phyloP scores from a whole-genome alignment of 495 filamentous ascomycete species.

The Penicillium nucicola region DNA sequence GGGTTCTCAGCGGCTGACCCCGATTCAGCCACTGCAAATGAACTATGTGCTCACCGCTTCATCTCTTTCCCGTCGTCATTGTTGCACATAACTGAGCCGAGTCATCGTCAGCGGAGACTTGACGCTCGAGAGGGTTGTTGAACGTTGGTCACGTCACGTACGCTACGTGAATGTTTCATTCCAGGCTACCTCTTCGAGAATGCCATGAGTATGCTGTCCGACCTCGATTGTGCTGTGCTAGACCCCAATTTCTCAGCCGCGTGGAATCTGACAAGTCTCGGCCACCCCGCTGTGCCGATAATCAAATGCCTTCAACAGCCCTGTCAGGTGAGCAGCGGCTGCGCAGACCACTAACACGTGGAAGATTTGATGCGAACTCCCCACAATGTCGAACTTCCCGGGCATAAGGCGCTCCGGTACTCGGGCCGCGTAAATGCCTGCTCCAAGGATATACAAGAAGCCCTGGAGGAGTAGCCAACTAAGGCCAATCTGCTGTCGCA shows the following conservation, averaged over 20 bases:
- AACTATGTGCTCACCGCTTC: slow-evolving; percentile 15
- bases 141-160: slow-evolving; percentile 8
- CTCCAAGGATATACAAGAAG: slow-evolving; percentile 79
- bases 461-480: slow-evolving; percentile 80
- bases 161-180: slow-evolving; percentile 22
- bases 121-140: slow-evolving; percentile 2
- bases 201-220: slow-evolving; percentile 28
- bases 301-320: slow-evolving; percentile 57
- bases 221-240: slow-evolving; percentile 12
- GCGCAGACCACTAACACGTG: slow-evolving; percentile 63
- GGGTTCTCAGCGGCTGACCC: slow-evolving; percentile 21
- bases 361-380: slow-evolving; percentile 63
- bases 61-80: slow-evolving; percentile 14
- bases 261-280: slow-evolving; percentile 34
- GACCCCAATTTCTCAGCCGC: slow-evolving; percentile 17
- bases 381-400: slow-evolving; percentile 58
- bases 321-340: slow-evolving; percentile 54
- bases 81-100: slow-evolving; percentile 25
- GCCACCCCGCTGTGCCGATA: slow-evolving; percentile 47
- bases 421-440: slow-evolving; percentile 71
- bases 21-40: slow-evolving; percentile 1
- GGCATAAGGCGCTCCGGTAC: slow-evolving; percentile 49
- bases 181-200: slow-evolving; percentile 19
- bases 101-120: slow-evolving; percentile 23
- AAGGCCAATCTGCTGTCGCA: slow-evolving; percentile 74